Conservation (phyloP, 164 flowering plant species). For the Macadamia integrifolia region DNA sequence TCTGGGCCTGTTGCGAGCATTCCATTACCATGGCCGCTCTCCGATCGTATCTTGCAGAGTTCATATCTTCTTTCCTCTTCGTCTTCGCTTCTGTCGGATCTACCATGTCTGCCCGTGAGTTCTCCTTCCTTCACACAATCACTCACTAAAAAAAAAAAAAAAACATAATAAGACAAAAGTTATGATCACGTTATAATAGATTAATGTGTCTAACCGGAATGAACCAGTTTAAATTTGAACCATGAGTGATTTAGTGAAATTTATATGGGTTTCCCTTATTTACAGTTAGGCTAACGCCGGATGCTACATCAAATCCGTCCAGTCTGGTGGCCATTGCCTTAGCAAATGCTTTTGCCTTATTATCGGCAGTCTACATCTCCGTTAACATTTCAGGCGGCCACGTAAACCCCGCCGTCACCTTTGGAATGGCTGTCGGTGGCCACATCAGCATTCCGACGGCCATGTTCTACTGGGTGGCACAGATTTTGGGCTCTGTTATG, state of each 20-base stretch:
- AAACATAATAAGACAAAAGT: no score
- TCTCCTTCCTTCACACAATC: no score
- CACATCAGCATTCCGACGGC: constrained; percentile 57
- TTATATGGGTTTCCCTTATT: background rate
- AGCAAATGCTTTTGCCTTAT: constrained; percentile 58
- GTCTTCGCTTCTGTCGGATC: constrained; percentile 65
- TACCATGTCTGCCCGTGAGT: constrained; percentile 52
- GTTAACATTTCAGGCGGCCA: constrained; percentile 67
- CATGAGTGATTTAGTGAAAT: no score
- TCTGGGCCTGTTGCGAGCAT: constrained; percentile 26
- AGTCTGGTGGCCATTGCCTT: constrained; percentile 48
- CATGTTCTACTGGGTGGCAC: constrained; percentile 67
- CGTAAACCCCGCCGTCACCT: constrained; percentile 85
- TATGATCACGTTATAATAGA: no score
- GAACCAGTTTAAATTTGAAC: no score
- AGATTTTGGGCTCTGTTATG: constrained; percentile 56
- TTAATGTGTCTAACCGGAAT: no score
- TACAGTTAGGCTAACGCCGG: constrained; percentile 46
- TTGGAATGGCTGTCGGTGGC: constrained; percentile 71
- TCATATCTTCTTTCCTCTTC: constrained; percentile 75
- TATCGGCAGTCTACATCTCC: constrained; percentile 52
- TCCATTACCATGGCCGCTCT: constrained; percentile 40
- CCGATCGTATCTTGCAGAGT: constrained; percentile 69
- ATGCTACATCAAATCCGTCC: constrained; percentile 36
- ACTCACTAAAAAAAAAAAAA: no score